Base-by-base conservation (phyloP, 768 basidiomycete genomes). In the Podaxis carcinomalis region DNA sequence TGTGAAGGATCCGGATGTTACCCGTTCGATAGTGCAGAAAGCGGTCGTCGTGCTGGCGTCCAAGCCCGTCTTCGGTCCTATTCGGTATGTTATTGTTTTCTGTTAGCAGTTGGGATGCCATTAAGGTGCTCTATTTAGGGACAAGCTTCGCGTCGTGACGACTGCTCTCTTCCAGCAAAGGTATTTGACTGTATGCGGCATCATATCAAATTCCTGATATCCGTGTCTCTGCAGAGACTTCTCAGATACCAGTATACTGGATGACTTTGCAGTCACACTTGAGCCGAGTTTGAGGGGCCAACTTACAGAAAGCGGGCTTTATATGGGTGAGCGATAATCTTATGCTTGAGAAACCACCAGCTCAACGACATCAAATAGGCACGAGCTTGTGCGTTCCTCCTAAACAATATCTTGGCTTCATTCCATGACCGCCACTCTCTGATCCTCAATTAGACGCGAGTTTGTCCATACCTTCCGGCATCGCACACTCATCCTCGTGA, bases 1-100 rank as follows among this genome's bases (percentile, higher is more conserved):
- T 3, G 88, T 90, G 51, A 90, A 88, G 69, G 82, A 85, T 40
- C 78, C 83, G 1, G 95, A 97, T 64, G 92, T 98, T 16, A 98
- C 97, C 4, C 87, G 97, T 14, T 93, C 91, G 4, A 98, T 89
- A 7, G 97, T 99, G 0, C 97, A 99, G 73, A 99, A 98, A 71
- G 95, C 97, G 0, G 92, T 99, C 2, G 93, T 98, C 0, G 92
- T 99, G 2, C 79, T 99, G 37, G 95, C 93, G 3, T 85, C 89
- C 11, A 91, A 92, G 69, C 93, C 94, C 0, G 84, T 95, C 1
- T 96, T 96, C 68, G 97, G 97, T 11, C 93, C 94, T 9, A 93
- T 98, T 73, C 85, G 95, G 89, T 90, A 19, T 27, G 69, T 64
- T 19, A 2, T 19, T 44, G n/a, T 37, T 3, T 7, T 10, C 7